Evolutionary conservation across 2,329 filamentous ascomycete species (phyloP).

Genomic region (Colletotrichum trifolii): DNA sequence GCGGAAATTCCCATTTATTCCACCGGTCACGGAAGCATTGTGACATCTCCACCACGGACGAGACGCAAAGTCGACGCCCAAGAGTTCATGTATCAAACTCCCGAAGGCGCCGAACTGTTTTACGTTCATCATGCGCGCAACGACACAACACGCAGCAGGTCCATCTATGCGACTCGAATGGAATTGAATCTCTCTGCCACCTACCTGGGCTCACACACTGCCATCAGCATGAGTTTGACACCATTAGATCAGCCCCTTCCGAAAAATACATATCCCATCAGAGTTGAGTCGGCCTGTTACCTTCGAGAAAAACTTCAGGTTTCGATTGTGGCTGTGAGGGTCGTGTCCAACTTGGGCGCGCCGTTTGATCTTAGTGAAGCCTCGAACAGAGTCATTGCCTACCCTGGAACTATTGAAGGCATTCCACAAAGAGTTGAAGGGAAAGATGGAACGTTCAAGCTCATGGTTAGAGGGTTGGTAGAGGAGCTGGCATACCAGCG

Average conservation of each 20-base stretch:
- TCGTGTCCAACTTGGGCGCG: conserved; percentile 38
- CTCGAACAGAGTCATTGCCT: conserved; percentile 41
- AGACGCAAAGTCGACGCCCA: conserved; percentile 41
- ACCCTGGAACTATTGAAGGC: conserved; percentile 35
- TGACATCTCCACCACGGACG: conserved; percentile 44
- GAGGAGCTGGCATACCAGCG: conserved; percentile 39
- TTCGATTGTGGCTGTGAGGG: conserved; percentile 36
- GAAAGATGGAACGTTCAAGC: conserved; percentile 31
- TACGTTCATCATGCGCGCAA: conserved; percentile 50
- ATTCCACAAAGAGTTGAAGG: conserved; percentile 4
- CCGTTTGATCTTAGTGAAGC: conserved; percentile 41
- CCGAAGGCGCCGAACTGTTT: conserved; percentile 46
- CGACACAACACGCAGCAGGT: conserved; percentile 41
- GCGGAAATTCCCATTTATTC: conserved; percentile 46
- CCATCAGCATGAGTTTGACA: conserved; percentile 45
- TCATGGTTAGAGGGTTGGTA: conserved; percentile 29
- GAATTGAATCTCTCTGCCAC: conserved; percentile 39
- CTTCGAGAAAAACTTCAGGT: background rate
- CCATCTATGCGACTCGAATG: conserved; percentile 49
- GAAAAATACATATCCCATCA: conserved; percentile 44
- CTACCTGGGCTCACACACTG: conserved; percentile 43
- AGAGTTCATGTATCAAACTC: conserved; percentile 45
- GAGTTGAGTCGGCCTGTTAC: conserved; percentile 37
- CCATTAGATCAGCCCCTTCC: conserved; percentile 46
- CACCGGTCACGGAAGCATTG: conserved; percentile 48